phyloP scores from a whole-genome alignment of 352 stramenopile species.

The Globisporangium irregulare region DNA sequence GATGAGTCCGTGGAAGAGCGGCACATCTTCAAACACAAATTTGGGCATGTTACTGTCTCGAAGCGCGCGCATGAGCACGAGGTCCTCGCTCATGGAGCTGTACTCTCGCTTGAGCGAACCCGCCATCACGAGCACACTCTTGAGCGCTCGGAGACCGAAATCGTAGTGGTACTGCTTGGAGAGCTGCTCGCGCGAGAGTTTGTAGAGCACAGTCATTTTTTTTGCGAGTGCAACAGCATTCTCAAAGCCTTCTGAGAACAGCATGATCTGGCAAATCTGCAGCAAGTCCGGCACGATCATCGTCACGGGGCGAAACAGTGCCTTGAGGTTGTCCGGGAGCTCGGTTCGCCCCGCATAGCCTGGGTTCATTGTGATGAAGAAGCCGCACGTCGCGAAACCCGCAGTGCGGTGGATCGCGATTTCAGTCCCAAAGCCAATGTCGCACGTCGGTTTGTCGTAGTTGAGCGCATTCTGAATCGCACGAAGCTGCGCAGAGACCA shows the following conservation, averaged over 20 bases:
- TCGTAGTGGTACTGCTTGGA: constrained; percentile 97
- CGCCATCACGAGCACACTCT: constrained; percentile 94
- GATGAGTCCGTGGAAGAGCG: constrained; percentile 93
- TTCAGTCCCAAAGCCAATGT: constrained; percentile 90
- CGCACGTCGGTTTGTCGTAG: constrained; percentile 87
- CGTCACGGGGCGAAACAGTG: constrained; percentile 90
- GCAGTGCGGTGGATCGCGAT: constrained; percentile 90
- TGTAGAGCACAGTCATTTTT: constrained; percentile 96
- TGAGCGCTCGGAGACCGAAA: constrained; percentile 92
- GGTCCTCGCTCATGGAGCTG: constrained; percentile 90
- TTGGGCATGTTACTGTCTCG: constrained; percentile 97
- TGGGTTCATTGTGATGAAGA: constrained; percentile 96
- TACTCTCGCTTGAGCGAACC: constrained; percentile 92
- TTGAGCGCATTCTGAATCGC: constrained; percentile 93
- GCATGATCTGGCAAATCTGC: constrained; percentile 94
- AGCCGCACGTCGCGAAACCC: constrained; percentile 91
- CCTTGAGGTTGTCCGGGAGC: constrained; percentile 92
- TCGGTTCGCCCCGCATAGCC: constrained; percentile 91
- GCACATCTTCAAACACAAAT: constrained; percentile 96
- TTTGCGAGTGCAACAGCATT: constrained; percentile 86
- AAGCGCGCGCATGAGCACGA: constrained; percentile 94
- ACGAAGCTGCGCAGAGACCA: constrained; percentile 86
- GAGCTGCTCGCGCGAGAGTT: constrained; percentile 92
- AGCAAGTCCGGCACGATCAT: constrained; percentile 93
- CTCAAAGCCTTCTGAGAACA: constrained; percentile 93